A percentile compares a stretch with the other conserved stretches of the same genome.
Evolutionary conservation across 2,329 filamentous ascomycete species (phyloP).

Genomic region (Curvularia hawaiiensis): DNA sequence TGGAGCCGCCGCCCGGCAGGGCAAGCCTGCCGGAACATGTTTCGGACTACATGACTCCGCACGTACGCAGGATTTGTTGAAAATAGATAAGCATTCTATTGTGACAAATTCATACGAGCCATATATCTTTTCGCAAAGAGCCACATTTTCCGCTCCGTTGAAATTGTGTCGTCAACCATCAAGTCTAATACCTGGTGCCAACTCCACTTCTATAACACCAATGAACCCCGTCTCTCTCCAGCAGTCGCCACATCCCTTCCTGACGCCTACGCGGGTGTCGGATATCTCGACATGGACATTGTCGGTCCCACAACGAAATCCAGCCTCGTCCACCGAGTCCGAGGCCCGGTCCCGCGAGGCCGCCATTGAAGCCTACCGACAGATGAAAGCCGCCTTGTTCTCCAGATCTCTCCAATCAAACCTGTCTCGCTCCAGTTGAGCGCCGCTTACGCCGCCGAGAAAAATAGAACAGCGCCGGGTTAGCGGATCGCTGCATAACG

Average conservation of each 20-base stretch:
- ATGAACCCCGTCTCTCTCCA: conserved; percentile 26
- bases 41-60: conserved; percentile 3
- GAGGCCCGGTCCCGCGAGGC: conserved; percentile 31
- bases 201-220: conserved; percentile 17
- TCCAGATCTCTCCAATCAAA: conserved; percentile 39
- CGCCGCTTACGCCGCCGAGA: background rate
- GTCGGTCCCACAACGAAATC: conserved; percentile 31
- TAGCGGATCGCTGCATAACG: conserved; percentile 2
- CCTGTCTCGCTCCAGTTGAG: conserved; percentile 3
- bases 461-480: background rate
- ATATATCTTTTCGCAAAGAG: conserved; percentile 19
- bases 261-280: conserved; percentile 35
- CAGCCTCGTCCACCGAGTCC: conserved; percentile 9
- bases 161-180: conserved; percentile 22
- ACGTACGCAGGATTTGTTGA: background rate
- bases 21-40: conserved; percentile 4
- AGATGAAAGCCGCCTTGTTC: conserved; percentile 41
- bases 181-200: conserved; percentile 20
- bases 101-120: conserved; percentile 26
- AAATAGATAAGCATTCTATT: background rate
- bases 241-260: conserved; percentile 32
- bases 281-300: conserved; percentile 42
- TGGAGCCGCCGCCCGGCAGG: conserved; percentile 2
- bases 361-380: conserved; percentile 43
- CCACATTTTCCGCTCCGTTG: background rate